Evolutionary conservation across 495 filamentous ascomycete species (phyloP), one percentile per base, ranked within the genome.

Genomic region (Schizothecium vesticola): DNA sequence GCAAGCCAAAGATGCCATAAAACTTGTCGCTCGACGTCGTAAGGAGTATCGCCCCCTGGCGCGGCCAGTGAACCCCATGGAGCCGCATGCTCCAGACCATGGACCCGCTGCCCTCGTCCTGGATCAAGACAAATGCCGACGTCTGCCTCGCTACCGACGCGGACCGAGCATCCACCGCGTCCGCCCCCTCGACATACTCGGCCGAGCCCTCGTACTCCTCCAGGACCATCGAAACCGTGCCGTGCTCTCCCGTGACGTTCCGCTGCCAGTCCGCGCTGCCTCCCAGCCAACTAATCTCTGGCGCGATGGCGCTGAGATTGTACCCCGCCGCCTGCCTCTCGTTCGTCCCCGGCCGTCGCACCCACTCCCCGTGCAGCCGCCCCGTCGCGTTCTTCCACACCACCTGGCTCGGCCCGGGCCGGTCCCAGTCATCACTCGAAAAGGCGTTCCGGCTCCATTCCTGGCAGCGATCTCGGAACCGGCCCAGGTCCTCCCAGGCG

Each of bases 11-110:
- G 31, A 97, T 86, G 51, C 95, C 95, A 23, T 89, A 85, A 75
- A 93, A 97, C 80, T 96, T 97, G 75, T 96, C 91, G 73, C 91
- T 96, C 13, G 93, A 92, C 1, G 95, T 97, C 9, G 88, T 91
- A 63, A 97, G 76, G 19, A 97, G 78, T 56, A 96, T 88, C 6
- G 85, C 83, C 3, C 95, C 95, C 59, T 87, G 84, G 26, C 85
- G 81, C 26, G 89, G 88, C 80, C 91, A 94, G 81, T 97, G 94
- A 5, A 95, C 85, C 22, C 95, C 95, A 72, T 91, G 86, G 55
- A 97, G 78, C 25, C 84, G 84, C 75, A 96, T 83, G 66, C 91
- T 88, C 86, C 89, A 92, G 70, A 87, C 90, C 74, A 87, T 86
- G 28, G 90, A 86, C 77, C 81, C 86, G 59, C 85, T 88, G 19